Evolutionary conservation across 192 early-diverging fungal genomes (phyloP), one percentile per base, ranked within the genome.

Genomic region (Coemansia sp.): DNA sequence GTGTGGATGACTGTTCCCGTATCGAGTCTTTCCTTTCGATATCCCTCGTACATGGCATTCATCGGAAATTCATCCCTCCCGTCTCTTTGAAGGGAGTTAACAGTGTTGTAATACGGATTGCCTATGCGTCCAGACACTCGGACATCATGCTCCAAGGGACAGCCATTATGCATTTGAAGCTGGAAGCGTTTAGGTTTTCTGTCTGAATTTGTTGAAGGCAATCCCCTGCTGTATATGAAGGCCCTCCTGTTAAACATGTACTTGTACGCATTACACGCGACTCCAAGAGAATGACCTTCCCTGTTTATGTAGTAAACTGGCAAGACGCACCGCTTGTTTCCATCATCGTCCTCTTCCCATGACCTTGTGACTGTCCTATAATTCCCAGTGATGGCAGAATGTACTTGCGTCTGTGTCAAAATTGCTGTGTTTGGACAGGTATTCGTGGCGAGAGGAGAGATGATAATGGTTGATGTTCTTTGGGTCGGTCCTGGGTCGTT

Each of bases 21-120:
- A 2, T 26, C 23, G 12, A 26, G 23, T 25, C 12, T 51, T 8
- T 9, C 16, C 48, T 51, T 51, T 9, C 25, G 48, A 7, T 51
- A 51, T 7, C 48, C 48, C 48, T 51, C 48, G 48, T 51, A 51
- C 48, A 51, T 51, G 23, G 48, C 48, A 21, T 51, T 51, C 48
- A 51, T 51, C 21, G 48, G 48, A 25, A 51, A 51, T 25, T 51
- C 48, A 25, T 51, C 48, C 48, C 26, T 21, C 25, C 26, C 23
- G 48, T 51, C 48, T 26, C 21, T 23, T 26, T 51, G 7, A 25
- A 21, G 2, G 48, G 48, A 2, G 48, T 8, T 25, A n/a, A n/a
- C n/a, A n/a, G 8, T 26, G 48, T 51, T 51, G 48, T 51, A 51
- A 7, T 51, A 51, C 8, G 48, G 48, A 9, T 25, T 51, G 7